Percentiles rank a stretch among this genome's conserved stretches.
These are phyloP conservation scores for Colletotrichum lentis DNA, from an alignment of 2,329 filamentous ascomycete genomes.

Conservation along the genomic window DNA sequence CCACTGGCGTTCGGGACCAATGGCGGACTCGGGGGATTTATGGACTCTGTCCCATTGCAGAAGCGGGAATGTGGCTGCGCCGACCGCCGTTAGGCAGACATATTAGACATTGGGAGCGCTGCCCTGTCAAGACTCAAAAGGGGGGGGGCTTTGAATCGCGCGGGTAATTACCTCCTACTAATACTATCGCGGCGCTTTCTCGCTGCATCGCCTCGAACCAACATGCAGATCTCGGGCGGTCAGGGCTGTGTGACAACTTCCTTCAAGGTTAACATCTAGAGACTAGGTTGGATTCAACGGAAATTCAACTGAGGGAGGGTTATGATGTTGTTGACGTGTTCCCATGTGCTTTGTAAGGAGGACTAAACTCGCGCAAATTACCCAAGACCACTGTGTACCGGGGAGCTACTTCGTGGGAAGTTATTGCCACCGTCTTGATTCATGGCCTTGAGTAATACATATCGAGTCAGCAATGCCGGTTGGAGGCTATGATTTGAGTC, in stretches of 20 bases:
- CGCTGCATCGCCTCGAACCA: not conserved
- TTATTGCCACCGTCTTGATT: too few relatives aligned
- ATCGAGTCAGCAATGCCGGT: too few relatives aligned
- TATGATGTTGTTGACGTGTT: too few relatives aligned
- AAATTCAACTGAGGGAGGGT: not conserved
- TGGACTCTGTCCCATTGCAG: not conserved
- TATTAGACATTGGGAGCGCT: not conserved
- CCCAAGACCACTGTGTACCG: too few relatives aligned
- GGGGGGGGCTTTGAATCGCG: not conserved
- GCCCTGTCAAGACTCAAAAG: not conserved
- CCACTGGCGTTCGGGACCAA: not conserved
- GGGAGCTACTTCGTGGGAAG: too few relatives aligned
- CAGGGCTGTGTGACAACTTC: not conserved
- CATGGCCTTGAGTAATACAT: too few relatives aligned
- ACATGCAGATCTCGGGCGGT: not conserved
- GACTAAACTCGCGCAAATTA: too few relatives aligned
- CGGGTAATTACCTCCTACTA: too few relatives aligned
- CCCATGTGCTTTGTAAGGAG: too few relatives aligned
- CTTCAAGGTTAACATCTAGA: not conserved
- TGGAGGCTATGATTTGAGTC: too few relatives aligned
- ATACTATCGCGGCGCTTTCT: too few relatives aligned
- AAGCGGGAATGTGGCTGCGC: constrained; percentile 1
- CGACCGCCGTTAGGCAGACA: not conserved
- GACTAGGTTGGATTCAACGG: not conserved
- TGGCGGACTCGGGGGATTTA: not conserved